Percentiles rank a stretch among this genome's conserved stretches.
phyloP scores from a whole-genome alignment of 1,284 basidiomycete species.

The Pyrrhoderma noxium region DNA sequence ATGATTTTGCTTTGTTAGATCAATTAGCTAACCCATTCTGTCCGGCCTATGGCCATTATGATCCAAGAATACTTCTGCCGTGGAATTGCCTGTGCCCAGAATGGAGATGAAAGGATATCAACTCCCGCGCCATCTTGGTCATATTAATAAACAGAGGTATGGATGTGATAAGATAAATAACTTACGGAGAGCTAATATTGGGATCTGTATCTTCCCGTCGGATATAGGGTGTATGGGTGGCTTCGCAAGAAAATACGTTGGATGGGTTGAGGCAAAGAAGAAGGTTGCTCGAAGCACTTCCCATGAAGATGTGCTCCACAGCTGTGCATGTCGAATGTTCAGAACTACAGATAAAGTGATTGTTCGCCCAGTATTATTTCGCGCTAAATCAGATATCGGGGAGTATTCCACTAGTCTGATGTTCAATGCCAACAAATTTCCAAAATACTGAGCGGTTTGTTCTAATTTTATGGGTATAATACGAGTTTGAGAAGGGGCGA shows the following conservation, averaged over 20 bases:
- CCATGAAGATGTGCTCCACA: conserved; percentile 31
- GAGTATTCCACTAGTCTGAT: conserved; percentile 15
- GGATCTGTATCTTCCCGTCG: conserved; percentile 29
- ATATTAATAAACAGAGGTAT: background rate
- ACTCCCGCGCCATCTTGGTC: conserved; percentile 74
- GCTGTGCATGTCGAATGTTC: conserved; percentile 34
- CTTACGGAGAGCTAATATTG: conserved; percentile 68
- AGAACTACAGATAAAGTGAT: conserved; percentile 23
- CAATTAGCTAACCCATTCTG: conserved; percentile 52
- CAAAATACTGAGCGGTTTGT: conserved; percentile 9
- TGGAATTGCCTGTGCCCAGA: conserved; percentile 56
- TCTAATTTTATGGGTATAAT: conserved; percentile 17
- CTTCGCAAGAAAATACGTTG: conserved; percentile 49
- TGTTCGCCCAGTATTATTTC: conserved; percentile 24
- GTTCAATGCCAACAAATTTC: conserved; percentile 3
- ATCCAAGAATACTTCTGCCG: conserved; percentile 58
- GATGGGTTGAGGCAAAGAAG: conserved; percentile 46
- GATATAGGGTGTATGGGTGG: conserved; percentile 37
- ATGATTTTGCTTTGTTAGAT: background rate
- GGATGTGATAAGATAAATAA: conserved; percentile 15
- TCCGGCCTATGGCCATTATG: conserved; percentile 65
- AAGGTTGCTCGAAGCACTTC: conserved; percentile 48
- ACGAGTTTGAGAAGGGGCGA: conserved; percentile 19
- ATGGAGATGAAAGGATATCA: conserved; percentile 45
- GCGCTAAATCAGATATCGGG: conserved; percentile 22